Conservation (phyloP, 345 rosid species). For the Aethionema arabicum region DNA sequence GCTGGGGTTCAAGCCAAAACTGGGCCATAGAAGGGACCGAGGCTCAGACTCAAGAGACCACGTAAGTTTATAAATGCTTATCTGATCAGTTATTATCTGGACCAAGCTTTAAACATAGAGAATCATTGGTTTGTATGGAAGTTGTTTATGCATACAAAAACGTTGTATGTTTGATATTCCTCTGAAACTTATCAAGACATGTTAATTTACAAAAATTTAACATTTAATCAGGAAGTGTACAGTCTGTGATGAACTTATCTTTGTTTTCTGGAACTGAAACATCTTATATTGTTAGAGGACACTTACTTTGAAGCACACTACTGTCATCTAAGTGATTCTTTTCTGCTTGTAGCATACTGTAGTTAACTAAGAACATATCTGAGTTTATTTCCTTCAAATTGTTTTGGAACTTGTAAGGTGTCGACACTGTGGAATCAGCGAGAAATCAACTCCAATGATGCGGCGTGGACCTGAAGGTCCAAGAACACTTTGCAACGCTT, state of each 20-base stretch:
- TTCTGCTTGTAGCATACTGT: slow-evolving; percentile 11
- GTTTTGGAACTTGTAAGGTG: slow-evolving; percentile 43
- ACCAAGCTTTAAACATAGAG: not conserved
- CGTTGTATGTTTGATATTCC: not conserved
- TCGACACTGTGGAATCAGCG: slow-evolving; percentile 58
- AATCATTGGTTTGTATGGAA: slow-evolving; percentile 1
- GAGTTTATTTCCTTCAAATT: slow-evolving; percentile 11
- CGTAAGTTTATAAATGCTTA: slow-evolving; percentile 41
- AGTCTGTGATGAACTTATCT: not conserved
- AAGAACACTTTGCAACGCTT: slow-evolving; percentile 72
- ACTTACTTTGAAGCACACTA: not conserved
- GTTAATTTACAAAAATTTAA: not conserved
- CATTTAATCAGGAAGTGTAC: not conserved
- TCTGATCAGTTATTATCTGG: slow-evolving; percentile 2
- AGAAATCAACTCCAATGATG: slow-evolving; percentile 71
- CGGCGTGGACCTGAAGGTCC: slow-evolving; percentile 76
- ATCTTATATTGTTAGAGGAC: not conserved
- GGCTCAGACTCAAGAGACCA: slow-evolving; percentile 48
- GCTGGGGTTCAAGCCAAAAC: slow-evolving; percentile 52
- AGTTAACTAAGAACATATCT: slow-evolving; percentile 11
- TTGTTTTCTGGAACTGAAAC: slow-evolving; percentile 6
- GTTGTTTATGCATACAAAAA: slow-evolving; percentile 10
- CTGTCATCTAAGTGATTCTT: slow-evolving; percentile 1
- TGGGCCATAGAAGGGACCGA: slow-evolving; percentile 50
- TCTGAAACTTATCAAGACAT: slow-evolving; percentile 3